A percentile compares a stretch with the other conserved stretches of the same genome.
These are phyloP conservation scores for Nematodospora anomalae DNA, from an alignment of 1,139 yeast genomes.

Conservation along the genomic window DNA sequence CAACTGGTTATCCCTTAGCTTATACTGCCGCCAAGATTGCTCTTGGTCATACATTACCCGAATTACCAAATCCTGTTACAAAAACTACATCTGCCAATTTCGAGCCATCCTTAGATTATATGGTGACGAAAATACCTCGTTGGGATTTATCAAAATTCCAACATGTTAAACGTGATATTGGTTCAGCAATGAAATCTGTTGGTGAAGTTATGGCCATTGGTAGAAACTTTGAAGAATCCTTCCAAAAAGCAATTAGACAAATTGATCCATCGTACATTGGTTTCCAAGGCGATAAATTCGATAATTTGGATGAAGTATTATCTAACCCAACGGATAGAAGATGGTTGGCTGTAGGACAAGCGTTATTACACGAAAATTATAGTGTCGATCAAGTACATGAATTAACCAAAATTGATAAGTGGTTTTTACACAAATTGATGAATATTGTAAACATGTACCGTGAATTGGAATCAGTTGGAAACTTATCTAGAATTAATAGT, in stretches of 20 bases:
- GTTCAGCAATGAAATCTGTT: slow-evolving; percentile 94
- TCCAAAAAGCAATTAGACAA: slow-evolving; percentile 96
- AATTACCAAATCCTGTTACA: slow-evolving; percentile 91
- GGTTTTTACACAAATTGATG: slow-evolving; percentile 90
- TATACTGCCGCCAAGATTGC: slow-evolving; percentile 98
- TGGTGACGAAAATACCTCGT: slow-evolving; percentile 97
- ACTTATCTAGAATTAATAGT: slow-evolving; percentile 49
- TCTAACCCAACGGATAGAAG: slow-evolving; percentile 97
- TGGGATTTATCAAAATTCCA: slow-evolving; percentile 96
- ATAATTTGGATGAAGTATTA: slow-evolving; percentile 86
- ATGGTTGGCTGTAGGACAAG: slow-evolving; percentile 94
- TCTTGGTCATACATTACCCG: slow-evolving; percentile 88
- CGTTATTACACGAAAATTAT: slow-evolving; percentile 72
- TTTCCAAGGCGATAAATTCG: slow-evolving; percentile 82
- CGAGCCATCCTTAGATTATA: slow-evolving; percentile 96
- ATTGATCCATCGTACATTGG: slow-evolving; percentile 95
- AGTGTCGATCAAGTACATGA: slow-evolving; percentile 91
- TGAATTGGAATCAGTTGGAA: slow-evolving; percentile 57
- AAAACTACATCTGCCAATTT: slow-evolving; percentile 95
- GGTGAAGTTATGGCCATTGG: slow-evolving; percentile 99
- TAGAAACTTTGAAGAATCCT: slow-evolving; percentile 96
- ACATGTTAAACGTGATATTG: slow-evolving; percentile 34
- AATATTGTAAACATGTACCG: slow-evolving; percentile 71
- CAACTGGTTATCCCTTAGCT: slow-evolving; percentile 98
- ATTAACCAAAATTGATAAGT: slow-evolving; percentile 90